Base-by-base conservation (phyloP, 257 asterid genomes). In the Rubia yunnanensis region DNA sequence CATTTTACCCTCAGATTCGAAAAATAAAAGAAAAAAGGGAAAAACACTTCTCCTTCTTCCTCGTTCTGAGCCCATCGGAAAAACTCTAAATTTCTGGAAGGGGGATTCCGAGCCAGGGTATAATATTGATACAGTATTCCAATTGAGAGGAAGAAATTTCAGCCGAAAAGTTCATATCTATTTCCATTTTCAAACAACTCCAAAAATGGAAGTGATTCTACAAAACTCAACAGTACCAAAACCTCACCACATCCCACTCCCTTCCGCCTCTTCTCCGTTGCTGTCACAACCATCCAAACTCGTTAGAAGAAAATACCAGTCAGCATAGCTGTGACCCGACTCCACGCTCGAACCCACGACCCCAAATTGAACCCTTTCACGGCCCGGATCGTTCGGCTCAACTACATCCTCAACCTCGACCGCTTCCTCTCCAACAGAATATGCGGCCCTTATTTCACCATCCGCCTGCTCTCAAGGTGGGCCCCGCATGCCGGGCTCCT, bases 281-380 rank as follows among this genome's bases (percentile, higher is more conserved):
- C 72, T 55, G 66, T 76, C 77, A n/a, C 78, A 53, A 77, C 79
- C 36, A 69, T 78, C 77, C 96, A 84, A 66, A 79, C 66, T 72
- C 91, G 98, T 1, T 87, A 82, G 88, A 87, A 82, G 69, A 92
- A 69, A 30, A 73, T 84, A 66, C 96, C 94, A n/a, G 86, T 90
- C 52, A 79, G 78, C 85, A 84, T 97, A 0, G 98, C 97, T 57
- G 91, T 79, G 75, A 92, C 97, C 82, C 96, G 97, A 0, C 75
- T 92, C 18, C 85, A 92, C 63, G 81, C 81, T 68, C 89, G 96
- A 50, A 72, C 82, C 69, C 80, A 70, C 22, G 96, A 92, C 82
- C 76, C 79, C 62, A 81, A 81, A 39, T 86, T 92, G 74, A 91
- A 89, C 72, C 79, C 73, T 68, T 81, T 85, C 50, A 79, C 95